Base-by-base conservation (phyloP, 1,284 basidiomycete species). In the Ceratobasidium sp. region DNA sequence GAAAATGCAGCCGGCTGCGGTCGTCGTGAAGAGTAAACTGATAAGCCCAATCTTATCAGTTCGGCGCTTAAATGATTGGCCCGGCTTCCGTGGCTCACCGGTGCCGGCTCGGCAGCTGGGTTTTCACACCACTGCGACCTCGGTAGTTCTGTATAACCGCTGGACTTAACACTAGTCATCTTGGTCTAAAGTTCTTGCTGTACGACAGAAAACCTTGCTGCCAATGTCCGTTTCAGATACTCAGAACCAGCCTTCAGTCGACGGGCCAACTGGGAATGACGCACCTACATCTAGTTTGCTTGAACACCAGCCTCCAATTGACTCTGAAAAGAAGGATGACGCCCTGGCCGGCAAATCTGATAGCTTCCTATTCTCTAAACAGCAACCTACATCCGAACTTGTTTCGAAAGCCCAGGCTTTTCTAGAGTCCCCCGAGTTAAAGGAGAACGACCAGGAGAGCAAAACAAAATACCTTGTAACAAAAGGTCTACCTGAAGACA, bases 1-100 rank as follows among this genome's bases (percentile, higher is more conserved):
- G 13, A 73, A n/a, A 22, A 46, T 61, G 70, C 70, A 73, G 70
- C 70, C 70, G 70, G 70, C 70, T 73, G 70, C 70, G 43, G 59
- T 73, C 40, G 70, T 73, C 29, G 70, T 62, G 56, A 59, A 62
- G 59, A 25, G 43, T 34, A 62, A 57, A 29, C 17, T n/a, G 52
- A 34, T n/a, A 32, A 19, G 44, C 25, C 19, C 15, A n/a, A 71
- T 71, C 69, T 71, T 59, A 59, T 71, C 69, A 25, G 5, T 61
- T 37, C 25, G 40, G 69, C 69, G 46, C 46, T 49, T 49, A 49
- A 5, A 15, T 22, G 19, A 9, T 2, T 25, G 25, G 51, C 29
- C 9, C 32, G 34, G 15, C 52, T 29, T 29, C 25, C 25, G 25
- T 29, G 25, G 25, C 25, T 29, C 25, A 29, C 25, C 25, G 25